Conservation (phyloP, 345 rosid genomes). For the Carallia brachiata region DNA sequence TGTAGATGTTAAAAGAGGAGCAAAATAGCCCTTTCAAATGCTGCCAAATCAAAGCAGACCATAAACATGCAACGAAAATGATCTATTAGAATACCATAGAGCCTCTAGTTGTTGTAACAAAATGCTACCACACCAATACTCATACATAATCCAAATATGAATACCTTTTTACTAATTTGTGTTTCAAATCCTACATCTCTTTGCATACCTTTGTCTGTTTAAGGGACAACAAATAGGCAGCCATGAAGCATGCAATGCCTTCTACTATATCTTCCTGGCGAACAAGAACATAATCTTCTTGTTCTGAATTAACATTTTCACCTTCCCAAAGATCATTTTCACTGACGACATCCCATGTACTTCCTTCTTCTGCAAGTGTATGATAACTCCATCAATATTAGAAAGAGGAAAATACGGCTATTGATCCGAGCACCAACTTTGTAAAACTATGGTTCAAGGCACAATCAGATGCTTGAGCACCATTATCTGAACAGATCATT, state of each 20-base stretch:
- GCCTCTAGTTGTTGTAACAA: no score
- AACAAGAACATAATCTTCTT: conserved; percentile 83
- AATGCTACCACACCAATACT: no score
- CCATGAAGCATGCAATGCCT: conserved; percentile 91
- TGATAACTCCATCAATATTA: conserved; percentile 17
- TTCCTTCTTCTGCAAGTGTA: conserved; percentile 58
- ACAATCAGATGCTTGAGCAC: conserved; percentile 4
- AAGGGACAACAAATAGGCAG: conserved; percentile 79
- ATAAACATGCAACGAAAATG: no score
- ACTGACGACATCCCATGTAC: conserved; percentile 80
- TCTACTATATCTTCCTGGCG: conserved; percentile 96
- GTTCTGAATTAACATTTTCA: conserved; percentile 40
- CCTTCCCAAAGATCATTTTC: conserved; percentile 74
- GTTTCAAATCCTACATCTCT: background rate
- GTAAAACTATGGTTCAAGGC: conserved; percentile 7
- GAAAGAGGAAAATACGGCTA: background rate
- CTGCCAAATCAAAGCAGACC: no score
- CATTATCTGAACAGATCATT: background rate
- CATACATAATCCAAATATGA: no score
- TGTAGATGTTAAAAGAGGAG: no score
- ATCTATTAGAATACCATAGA: no score
- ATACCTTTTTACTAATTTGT: background rate
- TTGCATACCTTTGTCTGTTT: conserved; percentile 80
- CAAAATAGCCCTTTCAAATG: no score
- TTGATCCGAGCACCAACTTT: conserved; percentile 4